phyloP scores from a whole-genome alignment of 2,329 filamentous ascomycete species.

The Exophiala dermatitidis region DNA sequence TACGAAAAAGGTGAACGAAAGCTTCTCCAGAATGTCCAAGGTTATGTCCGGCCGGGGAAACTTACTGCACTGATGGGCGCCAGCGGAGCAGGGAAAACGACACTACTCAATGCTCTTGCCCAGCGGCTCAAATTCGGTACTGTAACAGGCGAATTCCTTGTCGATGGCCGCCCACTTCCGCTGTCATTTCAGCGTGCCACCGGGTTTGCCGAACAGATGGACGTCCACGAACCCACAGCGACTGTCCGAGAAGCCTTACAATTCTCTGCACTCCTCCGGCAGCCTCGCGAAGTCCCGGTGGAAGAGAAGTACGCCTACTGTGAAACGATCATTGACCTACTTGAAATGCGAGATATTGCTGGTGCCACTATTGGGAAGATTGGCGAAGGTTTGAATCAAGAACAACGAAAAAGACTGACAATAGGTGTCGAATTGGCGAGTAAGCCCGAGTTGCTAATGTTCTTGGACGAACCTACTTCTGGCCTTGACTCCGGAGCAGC shows the following conservation, averaged over 20 bases:
- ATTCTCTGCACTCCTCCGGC: slow-evolving; percentile 59
- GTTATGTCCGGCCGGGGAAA: slow-evolving; percentile 68
- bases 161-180: slow-evolving; percentile 41
- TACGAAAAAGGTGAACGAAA: slow-evolving; percentile 39
- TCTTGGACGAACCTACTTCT: slow-evolving; percentile 57
- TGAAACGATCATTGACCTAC: slow-evolving; percentile 59
- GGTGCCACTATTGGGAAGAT: slow-evolving; percentile 56
- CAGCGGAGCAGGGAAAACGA: slow-evolving; percentile 42
- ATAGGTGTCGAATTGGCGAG: slow-evolving; percentile 57
- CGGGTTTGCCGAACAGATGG: slow-evolving; percentile 56
- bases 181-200: slow-evolving; percentile 48
- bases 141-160: slow-evolving; percentile 39
- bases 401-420: slow-evolving; percentile 60
- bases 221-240: slow-evolving; percentile 59
- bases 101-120: slow-evolving; percentile 42
- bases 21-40: slow-evolving; percentile 56
- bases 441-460: slow-evolving; percentile 55
- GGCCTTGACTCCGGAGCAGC: slow-evolving; percentile 64
- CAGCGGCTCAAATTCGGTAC: slow-evolving; percentile 40
- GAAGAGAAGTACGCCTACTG: slow-evolving; percentile 62
- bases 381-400: slow-evolving; percentile 55
- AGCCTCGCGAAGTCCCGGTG: slow-evolving; percentile 49
- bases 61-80: slow-evolving; percentile 72
- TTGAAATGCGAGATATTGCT: slow-evolving; percentile 62
- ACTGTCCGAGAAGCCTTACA: slow-evolving; percentile 60